Evolutionary conservation across 495 filamentous ascomycete species (phyloP).

Genomic region (Penicillium parvum): DNA sequence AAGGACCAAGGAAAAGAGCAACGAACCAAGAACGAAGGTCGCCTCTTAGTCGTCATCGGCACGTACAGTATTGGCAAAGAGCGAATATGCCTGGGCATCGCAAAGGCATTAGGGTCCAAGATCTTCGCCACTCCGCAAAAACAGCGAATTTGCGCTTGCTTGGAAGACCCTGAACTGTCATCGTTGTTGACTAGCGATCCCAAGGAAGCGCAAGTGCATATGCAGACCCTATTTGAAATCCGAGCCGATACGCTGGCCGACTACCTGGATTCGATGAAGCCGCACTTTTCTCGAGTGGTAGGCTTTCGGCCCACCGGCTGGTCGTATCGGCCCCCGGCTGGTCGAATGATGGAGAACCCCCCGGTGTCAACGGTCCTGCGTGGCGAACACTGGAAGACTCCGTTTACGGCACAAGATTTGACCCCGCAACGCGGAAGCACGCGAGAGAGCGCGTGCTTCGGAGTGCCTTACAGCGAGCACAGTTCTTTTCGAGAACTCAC

Average conservation of each 20-base stretch:
- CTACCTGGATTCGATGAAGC: conserved; percentile 73
- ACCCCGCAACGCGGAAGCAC: conserved; percentile 75
- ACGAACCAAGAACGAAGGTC: conserved; percentile 37
- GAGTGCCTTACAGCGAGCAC: conserved; percentile 93
- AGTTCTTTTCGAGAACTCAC: conserved; percentile 90
- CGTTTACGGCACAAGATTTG: conserved; percentile 61
- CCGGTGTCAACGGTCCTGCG: conserved; percentile 66
- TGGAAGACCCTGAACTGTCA: conserved; percentile 80
- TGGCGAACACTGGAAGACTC: conserved; percentile 65
- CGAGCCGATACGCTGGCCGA: conserved; percentile 80
- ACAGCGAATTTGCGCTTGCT: conserved; percentile 72
- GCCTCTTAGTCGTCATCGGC: conserved; percentile 86
- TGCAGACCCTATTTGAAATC: conserved; percentile 93
- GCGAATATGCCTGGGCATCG: conserved; percentile 88
- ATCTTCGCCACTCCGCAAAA: conserved; percentile 85
- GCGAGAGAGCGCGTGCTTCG: conserved; percentile 72
- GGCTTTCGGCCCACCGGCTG: conserved; percentile 90
- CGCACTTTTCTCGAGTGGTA: conserved; percentile 78
- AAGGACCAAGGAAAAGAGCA: conserved; percentile 4
- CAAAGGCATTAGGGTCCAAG: conserved; percentile 77
- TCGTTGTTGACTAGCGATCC: conserved; percentile 74
- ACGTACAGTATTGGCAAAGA: conserved; percentile 99
- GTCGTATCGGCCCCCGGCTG: conserved; percentile 74
- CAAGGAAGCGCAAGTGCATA: conserved; percentile 86
- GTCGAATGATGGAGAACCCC: conserved; percentile 59